Evolutionary conservation across 1,284 basidiomycete genomes (phyloP).

Genomic region (Rhodotorula sp.): DNA sequence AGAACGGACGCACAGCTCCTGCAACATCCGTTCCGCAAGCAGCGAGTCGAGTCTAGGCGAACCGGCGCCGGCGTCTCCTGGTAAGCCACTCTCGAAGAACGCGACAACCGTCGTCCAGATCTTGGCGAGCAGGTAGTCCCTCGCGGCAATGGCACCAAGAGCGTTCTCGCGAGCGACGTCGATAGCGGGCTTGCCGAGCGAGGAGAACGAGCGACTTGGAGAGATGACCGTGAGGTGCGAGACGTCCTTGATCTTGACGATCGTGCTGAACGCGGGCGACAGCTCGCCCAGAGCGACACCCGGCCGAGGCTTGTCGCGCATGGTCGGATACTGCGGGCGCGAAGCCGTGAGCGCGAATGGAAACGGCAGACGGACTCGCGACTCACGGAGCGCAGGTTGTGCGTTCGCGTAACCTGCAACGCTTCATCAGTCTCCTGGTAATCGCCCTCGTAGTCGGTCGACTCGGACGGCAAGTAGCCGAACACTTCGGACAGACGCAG

Average conservation of each 20-base stretch:
- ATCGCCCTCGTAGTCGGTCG: slow-evolving; percentile 22
- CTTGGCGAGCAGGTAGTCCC: slow-evolving; percentile 23
- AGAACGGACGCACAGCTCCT: slow-evolving; percentile 41
- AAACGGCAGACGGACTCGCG: not conserved
- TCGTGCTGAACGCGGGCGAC: slow-evolving; percentile 57
- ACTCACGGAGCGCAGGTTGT: slow-evolving; percentile 23
- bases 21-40: slow-evolving; percentile 44
- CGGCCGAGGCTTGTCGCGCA: slow-evolving; percentile 51
- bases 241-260: slow-evolving; percentile 65
- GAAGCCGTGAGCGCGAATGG: not conserved
- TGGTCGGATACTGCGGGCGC: slow-evolving; percentile 58
- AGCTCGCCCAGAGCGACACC: not conserved
- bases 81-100: slow-evolving; percentile 48
- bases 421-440: slow-evolving; percentile 41
- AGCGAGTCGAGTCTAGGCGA: slow-evolving; percentile 26
- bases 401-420: slow-evolving; percentile 21
- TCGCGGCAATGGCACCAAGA: slow-evolving; percentile 63
- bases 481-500: slow-evolving; percentile 38
- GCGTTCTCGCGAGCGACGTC: slow-evolving; percentile 57
- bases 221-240: slow-evolving; percentile 61
- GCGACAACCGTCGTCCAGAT: slow-evolving; percentile 65
- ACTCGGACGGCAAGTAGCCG: slow-evolving; percentile 23
- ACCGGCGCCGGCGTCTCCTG: slow-evolving; percentile 25
- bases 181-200: slow-evolving; percentile 61
- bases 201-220: slow-evolving; percentile 60